Base-by-base conservation (phyloP, 805 yeast genomes). In the Torulaspora gathmanii region DNA sequence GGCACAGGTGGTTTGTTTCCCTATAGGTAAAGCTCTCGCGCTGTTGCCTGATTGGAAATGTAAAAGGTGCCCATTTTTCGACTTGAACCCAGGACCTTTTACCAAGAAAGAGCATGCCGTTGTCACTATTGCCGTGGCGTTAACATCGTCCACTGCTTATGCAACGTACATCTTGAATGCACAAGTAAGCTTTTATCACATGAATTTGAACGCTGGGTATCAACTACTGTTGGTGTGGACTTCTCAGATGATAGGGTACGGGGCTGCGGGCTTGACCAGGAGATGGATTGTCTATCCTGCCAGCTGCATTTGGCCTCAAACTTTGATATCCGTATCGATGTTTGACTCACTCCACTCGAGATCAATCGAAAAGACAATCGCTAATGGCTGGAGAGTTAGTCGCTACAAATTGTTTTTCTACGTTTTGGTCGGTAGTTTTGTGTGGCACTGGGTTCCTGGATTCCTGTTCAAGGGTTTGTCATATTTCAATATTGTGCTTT, bases 391-490 rank as follows among this genome's bases (percentile, higher is more conserved):
- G 87, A 72, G 58, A 28, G 69, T 80, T 33, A 66, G 78, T 4
- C 70, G 81, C 43, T 73, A 71, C 53, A 65, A 61, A 43, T 74
- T 79, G 52, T 81, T 82, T 63, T 49, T 69, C 25, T 42, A 67
- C 28, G 70, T 69, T 2, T 69, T 77, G 42, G 40, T 54, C 12
- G 60, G 64, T n/a, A 60, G 72, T 19, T 80, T 80, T 53, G 50
- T 72, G 3, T 82, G 81, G 75, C 78, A 78, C 56, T 82, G 83
- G 80, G 64, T 83, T 52, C 87, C 88, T 3, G 83, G 81, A 44
- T 82, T 70, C 56, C 67, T 84, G 19, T 81, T 81, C 65, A 67
- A 70, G 12, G 86, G 79, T 1, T 70, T 83, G 45, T 71, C 80
- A 0, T 75, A 75, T 54, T 83, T 84, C 63, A 75, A 72, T n/a